phyloP scores from a whole-genome alignment of 495 filamentous ascomycete genomes.

The Aspergillus campestris region DNA sequence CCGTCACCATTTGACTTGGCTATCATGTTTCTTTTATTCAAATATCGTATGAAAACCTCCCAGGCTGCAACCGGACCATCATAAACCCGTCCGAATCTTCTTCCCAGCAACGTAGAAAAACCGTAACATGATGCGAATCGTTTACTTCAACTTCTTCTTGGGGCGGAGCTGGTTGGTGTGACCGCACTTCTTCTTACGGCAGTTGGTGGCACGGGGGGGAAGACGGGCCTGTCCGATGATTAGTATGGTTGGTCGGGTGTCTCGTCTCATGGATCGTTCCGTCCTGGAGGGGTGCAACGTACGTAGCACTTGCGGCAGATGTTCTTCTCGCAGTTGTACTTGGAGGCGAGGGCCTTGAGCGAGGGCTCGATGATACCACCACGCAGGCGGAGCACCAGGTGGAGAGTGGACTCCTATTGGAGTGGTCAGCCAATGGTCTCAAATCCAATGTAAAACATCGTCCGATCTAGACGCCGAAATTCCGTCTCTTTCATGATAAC shows the following conservation, averaged over 20 bases:
- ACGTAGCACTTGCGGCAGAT: constrained; percentile 99
- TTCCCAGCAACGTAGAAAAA: constrained; percentile 36
- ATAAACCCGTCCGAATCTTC: constrained; percentile 20
- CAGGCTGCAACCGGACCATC: constrained; percentile 34
- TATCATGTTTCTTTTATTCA: constrained; percentile 38
- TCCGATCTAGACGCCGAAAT: neutral
- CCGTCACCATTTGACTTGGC: constrained; percentile 37
- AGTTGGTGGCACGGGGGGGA: constrained; percentile 97
- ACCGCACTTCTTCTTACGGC: constrained; percentile 99
- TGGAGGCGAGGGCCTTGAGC: constrained; percentile 93
- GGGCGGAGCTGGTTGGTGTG: constrained; percentile 99
- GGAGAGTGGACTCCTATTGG: constrained; percentile 89
- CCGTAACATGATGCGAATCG: constrained; percentile 37
- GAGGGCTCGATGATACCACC: constrained; percentile 99
- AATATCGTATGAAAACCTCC: constrained; percentile 40
- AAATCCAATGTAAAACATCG: neutral
- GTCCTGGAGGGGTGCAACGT: constrained; percentile 29
- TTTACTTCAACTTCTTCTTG: constrained; percentile 99
- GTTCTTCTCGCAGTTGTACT: constrained; percentile 99
- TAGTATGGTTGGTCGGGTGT: neutral
- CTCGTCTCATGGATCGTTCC: constrained; percentile 4
- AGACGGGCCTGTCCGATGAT: constrained; percentile 64
- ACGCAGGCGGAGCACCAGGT: constrained; percentile 97
- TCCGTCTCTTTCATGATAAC: neutral
- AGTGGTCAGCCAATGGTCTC: constrained; percentile 17